Evolutionary conservation across 2,329 filamentous ascomycete genomes (phyloP).

Genomic region (Alternaria sp.): DNA sequence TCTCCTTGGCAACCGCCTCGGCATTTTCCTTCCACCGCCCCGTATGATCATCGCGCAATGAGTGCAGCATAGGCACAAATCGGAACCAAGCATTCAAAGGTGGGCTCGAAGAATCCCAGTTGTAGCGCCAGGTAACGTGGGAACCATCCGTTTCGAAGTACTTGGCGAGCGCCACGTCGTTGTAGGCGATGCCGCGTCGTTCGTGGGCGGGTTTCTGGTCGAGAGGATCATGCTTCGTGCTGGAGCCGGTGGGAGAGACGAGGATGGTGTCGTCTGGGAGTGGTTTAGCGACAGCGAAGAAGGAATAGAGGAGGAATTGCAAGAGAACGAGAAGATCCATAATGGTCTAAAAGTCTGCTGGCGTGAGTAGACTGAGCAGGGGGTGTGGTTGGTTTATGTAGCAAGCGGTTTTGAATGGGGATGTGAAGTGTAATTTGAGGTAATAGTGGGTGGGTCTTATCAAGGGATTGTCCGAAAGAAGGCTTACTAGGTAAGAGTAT

Average conservation of each 20-base stretch:
- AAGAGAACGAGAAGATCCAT: background rate
- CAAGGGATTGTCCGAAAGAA: background rate
- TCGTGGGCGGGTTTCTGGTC: conserved; percentile 50
- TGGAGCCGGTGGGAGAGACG: background rate
- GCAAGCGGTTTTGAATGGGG: background rate
- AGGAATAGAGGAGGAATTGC: background rate
- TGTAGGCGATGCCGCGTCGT: conserved; percentile 71
- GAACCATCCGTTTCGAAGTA: conserved; percentile 56
- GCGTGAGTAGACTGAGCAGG: background rate
- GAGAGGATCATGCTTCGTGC: background rate
- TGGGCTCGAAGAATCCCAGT: conserved; percentile 65
- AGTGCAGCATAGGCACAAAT: conserved; percentile 66
- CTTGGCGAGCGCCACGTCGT: conserved; percentile 61
- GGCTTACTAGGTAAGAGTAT: background rate
- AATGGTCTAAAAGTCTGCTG: background rate
- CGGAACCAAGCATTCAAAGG: conserved; percentile 54
- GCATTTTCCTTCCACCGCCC: conserved; percentile 31
- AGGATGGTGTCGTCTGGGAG: background rate
- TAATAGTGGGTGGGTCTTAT: background rate
- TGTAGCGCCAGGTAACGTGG: conserved; percentile 69
- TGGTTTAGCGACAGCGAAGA: background rate
- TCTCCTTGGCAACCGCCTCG: conserved; percentile 12
- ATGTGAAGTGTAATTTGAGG: background rate
- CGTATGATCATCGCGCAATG: conserved; percentile 23
- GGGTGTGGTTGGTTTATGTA: background rate